These are phyloP conservation scores for Reutealis trisperma DNA, from an alignment of 345 rosid genomes.

Conservation along the genomic window DNA sequence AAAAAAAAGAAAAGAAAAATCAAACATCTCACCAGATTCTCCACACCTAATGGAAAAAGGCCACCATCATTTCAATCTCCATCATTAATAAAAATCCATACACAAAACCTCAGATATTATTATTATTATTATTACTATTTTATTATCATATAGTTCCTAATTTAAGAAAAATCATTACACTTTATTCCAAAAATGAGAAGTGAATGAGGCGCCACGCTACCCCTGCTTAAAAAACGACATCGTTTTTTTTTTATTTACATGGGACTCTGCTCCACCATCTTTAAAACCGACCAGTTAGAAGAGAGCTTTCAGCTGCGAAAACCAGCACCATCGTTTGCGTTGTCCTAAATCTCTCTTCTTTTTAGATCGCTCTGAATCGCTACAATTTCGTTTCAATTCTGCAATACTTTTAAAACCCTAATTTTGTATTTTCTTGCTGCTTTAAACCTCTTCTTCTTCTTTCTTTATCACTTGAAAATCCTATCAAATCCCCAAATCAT, in stretches of 20 bases:
- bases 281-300: slow-evolving; percentile 12
- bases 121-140: neutral
- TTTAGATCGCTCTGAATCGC: slow-evolving; percentile 18
- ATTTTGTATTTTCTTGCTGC: neutral
- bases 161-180: too few species aligned
- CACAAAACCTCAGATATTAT: neutral
- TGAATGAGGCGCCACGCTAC: neutral
- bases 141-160: too few species aligned
- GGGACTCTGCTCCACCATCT: neutral
- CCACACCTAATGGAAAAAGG: neutral
- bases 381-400: slow-evolving; percentile 8
- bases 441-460: neutral
- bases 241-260: slow-evolving; percentile 23
- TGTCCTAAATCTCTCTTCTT: slow-evolving; percentile 25
- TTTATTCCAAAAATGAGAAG: neutral
- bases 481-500: neutral
- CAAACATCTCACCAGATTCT: neutral
- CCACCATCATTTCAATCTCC: neutral
- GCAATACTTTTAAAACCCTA: slow-evolving; percentile 12
- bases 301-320: slow-evolving; percentile 10
- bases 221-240: slow-evolving; percentile 25
- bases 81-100: neutral
- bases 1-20: too few species aligned
- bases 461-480: neutral
- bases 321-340: slow-evolving; percentile 10